phyloP scores from a whole-genome alignment of 371 early-diverging fungal genomes.

The Haplosporangium sp. region DNA sequence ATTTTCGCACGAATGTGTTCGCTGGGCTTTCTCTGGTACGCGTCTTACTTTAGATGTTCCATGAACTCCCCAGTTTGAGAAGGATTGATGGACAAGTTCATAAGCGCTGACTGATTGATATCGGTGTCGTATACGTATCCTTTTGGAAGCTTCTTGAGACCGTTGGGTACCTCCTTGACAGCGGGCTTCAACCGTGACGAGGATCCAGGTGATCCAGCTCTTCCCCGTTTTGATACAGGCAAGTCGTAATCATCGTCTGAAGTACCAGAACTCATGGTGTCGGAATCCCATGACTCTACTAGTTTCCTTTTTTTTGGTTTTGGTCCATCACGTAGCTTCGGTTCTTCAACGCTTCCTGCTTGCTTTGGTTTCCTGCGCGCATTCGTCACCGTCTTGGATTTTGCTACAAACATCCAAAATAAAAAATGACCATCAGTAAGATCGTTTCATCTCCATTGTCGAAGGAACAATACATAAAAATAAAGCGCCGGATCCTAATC shows the following conservation, averaged over 20 bases:
- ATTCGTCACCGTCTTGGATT: slow-evolving; percentile 13
- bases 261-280: slow-evolving; percentile 34
- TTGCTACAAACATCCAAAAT: not conserved
- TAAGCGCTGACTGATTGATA: slow-evolving; percentile 38
- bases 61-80: slow-evolving; percentile 44
- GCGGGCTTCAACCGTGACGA: slow-evolving; percentile 10
- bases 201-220: slow-evolving; percentile 37
- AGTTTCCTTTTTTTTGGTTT: slow-evolving; percentile 18
- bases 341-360: not conserved
- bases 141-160: slow-evolving; percentile 48
- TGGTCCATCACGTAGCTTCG: slow-evolving; percentile 1
- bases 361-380: slow-evolving; percentile 23
- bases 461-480: too few species aligned
- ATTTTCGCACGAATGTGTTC: too few species aligned
- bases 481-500: too few species aligned
- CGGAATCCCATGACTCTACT: slow-evolving; percentile 25
- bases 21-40: too few species aligned
- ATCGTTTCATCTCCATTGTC: too few species aligned
- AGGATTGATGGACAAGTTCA: slow-evolving; percentile 42
- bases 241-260: slow-evolving; percentile 36
- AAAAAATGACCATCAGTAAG: too few species aligned
- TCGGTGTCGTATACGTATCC: slow-evolving; percentile 52
- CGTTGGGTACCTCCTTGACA: slow-evolving; percentile 36
- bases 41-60: slow-evolving; percentile 33
- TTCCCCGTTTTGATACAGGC: slow-evolving; percentile 22